A percentile compares a stretch with the other conserved stretches of the same genome.
These are phyloP conservation scores for Ziziphus jujuba DNA, from an alignment of 306 rosid genomes.

Conservation along the genomic window DNA sequence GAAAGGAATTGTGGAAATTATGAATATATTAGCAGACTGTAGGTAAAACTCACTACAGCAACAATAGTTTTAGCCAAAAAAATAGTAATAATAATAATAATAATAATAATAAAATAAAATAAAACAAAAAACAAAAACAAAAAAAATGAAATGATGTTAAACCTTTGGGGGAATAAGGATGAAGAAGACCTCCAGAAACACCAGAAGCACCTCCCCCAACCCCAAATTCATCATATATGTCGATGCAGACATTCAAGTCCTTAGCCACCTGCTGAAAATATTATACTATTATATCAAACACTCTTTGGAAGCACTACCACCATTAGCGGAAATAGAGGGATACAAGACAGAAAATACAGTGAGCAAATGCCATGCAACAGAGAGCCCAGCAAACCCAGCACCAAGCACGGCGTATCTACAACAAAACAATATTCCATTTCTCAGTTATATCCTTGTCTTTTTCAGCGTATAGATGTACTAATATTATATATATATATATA, in stretches of 20 bases:
- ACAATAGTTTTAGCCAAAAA: neutral
- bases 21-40: too few relatives aligned
- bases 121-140: neutral
- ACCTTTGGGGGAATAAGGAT: constrained; percentile 97
- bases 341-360: constrained; percentile 32
- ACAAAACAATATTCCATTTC: constrained; percentile 9
- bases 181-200: constrained; percentile 86
- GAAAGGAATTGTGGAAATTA: neutral
- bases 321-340: neutral
- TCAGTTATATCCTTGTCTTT: neutral
- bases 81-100: too few relatives aligned
- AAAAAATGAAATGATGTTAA: neutral
- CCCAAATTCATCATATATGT: constrained; percentile 80
- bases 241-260: constrained; percentile 55
- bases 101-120: too few relatives aligned
- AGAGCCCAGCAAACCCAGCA: constrained; percentile 95
- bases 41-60: neutral
- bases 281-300: neutral
- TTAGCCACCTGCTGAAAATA: constrained; percentile 57
- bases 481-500: neutral
- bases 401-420: constrained; percentile 81
- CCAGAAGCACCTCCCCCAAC: constrained; percentile 96
- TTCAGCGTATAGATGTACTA: neutral
- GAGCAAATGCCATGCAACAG: constrained; percentile 80
- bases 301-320: neutral